phyloP scores from a whole-genome alignment of 306 rosid genomes.

The Inga leiocalycina region DNA sequence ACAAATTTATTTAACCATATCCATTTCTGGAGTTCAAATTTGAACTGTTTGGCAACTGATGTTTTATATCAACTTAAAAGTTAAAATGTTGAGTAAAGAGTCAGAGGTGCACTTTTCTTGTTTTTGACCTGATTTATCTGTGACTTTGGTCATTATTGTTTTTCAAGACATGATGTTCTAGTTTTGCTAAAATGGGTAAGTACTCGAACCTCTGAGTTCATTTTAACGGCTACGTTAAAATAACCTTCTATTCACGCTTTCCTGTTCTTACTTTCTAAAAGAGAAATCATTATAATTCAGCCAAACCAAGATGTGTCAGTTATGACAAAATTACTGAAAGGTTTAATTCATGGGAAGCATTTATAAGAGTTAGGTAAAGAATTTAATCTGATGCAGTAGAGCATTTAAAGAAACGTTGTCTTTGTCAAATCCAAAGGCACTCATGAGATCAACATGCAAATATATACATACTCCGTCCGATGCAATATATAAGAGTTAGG shows the following conservation, averaged over 20 bases:
- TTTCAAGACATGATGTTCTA: slow-evolving; percentile 3
- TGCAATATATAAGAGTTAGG: too few species aligned
- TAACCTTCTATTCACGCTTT: not conserved
- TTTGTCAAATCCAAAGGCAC: not conserved
- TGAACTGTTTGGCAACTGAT: not conserved
- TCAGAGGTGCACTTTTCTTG: not conserved
- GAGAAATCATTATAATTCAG: not conserved
- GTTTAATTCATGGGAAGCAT: not conserved
- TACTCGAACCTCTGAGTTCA: slow-evolving; percentile 19
- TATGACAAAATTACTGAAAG: not conserved
- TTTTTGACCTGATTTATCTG: slow-evolving; percentile 22
- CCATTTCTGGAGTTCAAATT: not conserved
- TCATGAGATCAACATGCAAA: not conserved
- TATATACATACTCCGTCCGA: not conserved
- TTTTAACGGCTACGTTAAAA: not conserved
- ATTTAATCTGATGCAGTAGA: too few species aligned
- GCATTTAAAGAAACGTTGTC: not conserved
- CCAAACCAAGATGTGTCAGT: not conserved
- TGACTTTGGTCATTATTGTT: slow-evolving; percentile 3
- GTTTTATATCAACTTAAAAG: not conserved
- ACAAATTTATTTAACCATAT: slow-evolving; percentile 16
- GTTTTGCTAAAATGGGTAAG: slow-evolving; percentile 15
- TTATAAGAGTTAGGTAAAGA: not conserved
- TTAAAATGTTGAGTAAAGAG: not conserved
- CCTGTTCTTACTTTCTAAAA: not conserved